These are phyloP conservation scores for Sporisorium iseilematis-ciliati DNA, from an alignment of 1,284 basidiomycete genomes.

Conservation along the genomic window DNA sequence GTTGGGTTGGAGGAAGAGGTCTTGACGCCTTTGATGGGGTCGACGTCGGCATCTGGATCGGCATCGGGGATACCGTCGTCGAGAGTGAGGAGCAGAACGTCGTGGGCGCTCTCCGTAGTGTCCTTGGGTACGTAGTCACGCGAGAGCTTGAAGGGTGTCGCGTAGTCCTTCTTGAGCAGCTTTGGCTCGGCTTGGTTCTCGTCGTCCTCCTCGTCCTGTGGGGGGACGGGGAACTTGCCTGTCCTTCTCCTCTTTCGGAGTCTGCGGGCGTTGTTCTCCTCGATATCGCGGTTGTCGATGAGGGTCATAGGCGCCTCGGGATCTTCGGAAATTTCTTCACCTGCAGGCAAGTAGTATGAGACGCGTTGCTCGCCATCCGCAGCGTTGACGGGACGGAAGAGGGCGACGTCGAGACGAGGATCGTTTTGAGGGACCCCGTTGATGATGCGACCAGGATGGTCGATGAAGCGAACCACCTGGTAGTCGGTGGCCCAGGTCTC, in stretches of 20 bases:
- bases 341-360: conserved; percentile 62
- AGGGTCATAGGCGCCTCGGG: conserved; percentile 37
- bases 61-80: conserved; percentile 60
- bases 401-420: conserved; percentile 56
- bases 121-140: conserved; percentile 62
- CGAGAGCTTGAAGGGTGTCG: conserved; percentile 58
- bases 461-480: conserved; percentile 66
- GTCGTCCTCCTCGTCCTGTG: conserved; percentile 16
- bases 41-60: conserved; percentile 51
- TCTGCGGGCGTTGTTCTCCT: conserved; percentile 54
- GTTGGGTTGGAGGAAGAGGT: conserved; percentile 15
- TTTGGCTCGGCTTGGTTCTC: conserved; percentile 21
- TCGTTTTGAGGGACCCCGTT: conserved; percentile 56
- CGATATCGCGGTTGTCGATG: conserved; percentile 38
- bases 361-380: conserved; percentile 62
- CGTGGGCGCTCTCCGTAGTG: conserved; percentile 43
- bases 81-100: conserved; percentile 58
- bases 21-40: conserved; percentile 47
- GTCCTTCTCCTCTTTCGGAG: conserved; percentile 60
- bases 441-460: conserved; percentile 58
- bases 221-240: conserved; percentile 54
- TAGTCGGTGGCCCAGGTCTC: conserved; percentile 68
- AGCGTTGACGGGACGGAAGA: conserved; percentile 61
- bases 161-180: conserved; percentile 44
- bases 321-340: conserved; percentile 54